Base-by-base conservation (phyloP, 306 rosid species). In the Begonia fuchsioides region DNA sequence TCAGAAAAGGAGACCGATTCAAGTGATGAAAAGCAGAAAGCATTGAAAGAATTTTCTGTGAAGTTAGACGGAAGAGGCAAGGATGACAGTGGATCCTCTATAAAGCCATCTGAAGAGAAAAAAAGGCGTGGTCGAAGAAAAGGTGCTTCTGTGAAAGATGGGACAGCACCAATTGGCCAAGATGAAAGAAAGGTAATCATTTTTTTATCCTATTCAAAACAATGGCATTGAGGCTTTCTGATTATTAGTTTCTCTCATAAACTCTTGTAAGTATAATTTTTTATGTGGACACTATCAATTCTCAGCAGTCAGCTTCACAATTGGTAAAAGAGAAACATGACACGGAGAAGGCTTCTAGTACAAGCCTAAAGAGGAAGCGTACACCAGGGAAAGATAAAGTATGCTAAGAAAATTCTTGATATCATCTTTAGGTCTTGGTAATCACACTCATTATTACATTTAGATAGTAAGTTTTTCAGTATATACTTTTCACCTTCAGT, bases 311-410 rank as follows among this genome's bases (percentile, higher is more conserved):
- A 13, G 68, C 57, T 38, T 10, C 49, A 10, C 80, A 76, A 72
- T 60, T 68, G 56, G 66, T 65, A 15, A 80, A 80, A 56, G 78
- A 63, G 43, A 74, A 63, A 57, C 20, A 35, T 51, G 47, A 59
- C 12, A 52, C 15, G 43, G 81, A 75, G 67, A 74, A 55, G 72
- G 69, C 80, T 53, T 66, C 81, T 0, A 83, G 71, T 77, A 50
- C 73, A 45, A 69, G 40, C 63, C 64, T 71, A 62, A 88, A 88
- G 78, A 74, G 93, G 70, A 88, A 83, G 66, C 81, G 64, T 11
- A 64, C 75, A 59, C 54, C 80, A 35, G 72, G 68, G 43, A 83
- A 83, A 66, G 88, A 52, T 74, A 80, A 78, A 46, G 94, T 83
- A 41, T 41, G 35, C 35, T 8, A 26, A 1, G 1, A 2, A n/a